Percentiles rank a stretch among this genome's conserved stretches.
Evolutionary conservation across 371 early-diverging fungal genomes (phyloP).

Genomic region (Rhizopus sp.): DNA sequence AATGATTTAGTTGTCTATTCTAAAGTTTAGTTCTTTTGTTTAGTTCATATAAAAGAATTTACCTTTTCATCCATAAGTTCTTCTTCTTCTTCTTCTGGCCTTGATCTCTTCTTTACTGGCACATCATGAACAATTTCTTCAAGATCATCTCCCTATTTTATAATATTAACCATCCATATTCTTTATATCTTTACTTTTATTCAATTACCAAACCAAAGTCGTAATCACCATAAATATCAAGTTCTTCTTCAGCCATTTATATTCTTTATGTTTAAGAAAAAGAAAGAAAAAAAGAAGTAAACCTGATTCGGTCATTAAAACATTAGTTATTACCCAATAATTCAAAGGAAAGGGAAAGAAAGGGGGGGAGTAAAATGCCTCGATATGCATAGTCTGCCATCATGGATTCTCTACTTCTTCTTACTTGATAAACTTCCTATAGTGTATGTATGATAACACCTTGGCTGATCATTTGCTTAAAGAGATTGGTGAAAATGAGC

Average conservation of each 20-base stretch:
- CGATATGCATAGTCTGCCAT: too few relatives aligned
- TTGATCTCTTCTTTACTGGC: constrained; percentile 34
- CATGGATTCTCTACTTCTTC: too few relatives aligned
- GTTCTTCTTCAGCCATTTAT: constrained; percentile 32
- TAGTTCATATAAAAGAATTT: constrained; percentile 18
- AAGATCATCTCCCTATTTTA: constrained; percentile 35
- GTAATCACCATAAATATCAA: constrained; percentile 53
- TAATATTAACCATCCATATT: not conserved
- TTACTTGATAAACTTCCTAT: too few relatives aligned
- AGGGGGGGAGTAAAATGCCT: too few relatives aligned
- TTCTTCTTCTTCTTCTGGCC: constrained; percentile 16
- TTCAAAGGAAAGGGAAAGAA: too few relatives aligned
- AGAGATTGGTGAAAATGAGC: too few relatives aligned
- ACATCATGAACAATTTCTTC: constrained; percentile 45
- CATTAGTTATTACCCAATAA: not conserved
- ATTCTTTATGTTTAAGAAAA: not conserved
- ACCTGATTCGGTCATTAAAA: not conserved
- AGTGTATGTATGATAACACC: too few relatives aligned
- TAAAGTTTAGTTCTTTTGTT: constrained; percentile 29
- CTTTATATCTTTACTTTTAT: not conserved
- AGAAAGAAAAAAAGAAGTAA: constrained; percentile 1
- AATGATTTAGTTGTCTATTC: constrained; percentile 5
- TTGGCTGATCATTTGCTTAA: too few relatives aligned
- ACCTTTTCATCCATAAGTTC: constrained; percentile 35
- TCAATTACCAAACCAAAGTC: constrained; percentile 36